phyloP scores from a whole-genome alignment of 208 protist genomes.

The Trypanosoma melophagium region DNA sequence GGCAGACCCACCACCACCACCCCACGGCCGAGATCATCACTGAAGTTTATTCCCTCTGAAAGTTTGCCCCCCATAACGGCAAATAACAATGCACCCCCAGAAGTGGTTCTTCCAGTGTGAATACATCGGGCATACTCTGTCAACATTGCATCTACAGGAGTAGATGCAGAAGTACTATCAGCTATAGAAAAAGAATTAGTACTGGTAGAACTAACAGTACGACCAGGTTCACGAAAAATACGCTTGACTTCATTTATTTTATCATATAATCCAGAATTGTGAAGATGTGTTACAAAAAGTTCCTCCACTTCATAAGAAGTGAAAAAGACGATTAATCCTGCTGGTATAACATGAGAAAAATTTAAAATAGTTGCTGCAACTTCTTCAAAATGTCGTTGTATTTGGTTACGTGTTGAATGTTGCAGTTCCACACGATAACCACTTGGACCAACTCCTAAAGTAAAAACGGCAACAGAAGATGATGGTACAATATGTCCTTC shows the following conservation, averaged over 20 bases:
- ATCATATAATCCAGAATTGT: conserved; percentile 49
- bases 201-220: not conserved
- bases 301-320: conserved; percentile 89
- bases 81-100: conserved; percentile 89
- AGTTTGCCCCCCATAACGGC: conserved; percentile 96
- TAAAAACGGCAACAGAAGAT: conserved; percentile 69
- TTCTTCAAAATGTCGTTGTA: conserved; percentile 38
- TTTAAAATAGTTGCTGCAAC: conserved; percentile 85
- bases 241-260: conserved; percentile 71
- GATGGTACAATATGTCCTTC: conserved; percentile 88
- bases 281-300: conserved; percentile 43
- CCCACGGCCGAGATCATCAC: conserved; percentile 91
- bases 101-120: conserved; percentile 16
- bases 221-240: conserved; percentile 81
- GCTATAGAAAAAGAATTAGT: not conserved
- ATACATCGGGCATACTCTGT: conserved; percentile 63
- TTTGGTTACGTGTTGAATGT: conserved; percentile 32
- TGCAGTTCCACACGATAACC: conserved; percentile 58
- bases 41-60: conserved; percentile 98
- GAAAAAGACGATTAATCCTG: conserved; percentile 95
- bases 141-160: conserved; percentile 44
- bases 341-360: conserved; percentile 82
- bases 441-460: conserved; percentile 58
- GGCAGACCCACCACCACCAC: conserved; percentile 96
- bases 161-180: not conserved